These are phyloP conservation scores for Agaricales sp. DNA, from an alignment of 1,284 basidiomycete species.

Conservation along the genomic window DNA sequence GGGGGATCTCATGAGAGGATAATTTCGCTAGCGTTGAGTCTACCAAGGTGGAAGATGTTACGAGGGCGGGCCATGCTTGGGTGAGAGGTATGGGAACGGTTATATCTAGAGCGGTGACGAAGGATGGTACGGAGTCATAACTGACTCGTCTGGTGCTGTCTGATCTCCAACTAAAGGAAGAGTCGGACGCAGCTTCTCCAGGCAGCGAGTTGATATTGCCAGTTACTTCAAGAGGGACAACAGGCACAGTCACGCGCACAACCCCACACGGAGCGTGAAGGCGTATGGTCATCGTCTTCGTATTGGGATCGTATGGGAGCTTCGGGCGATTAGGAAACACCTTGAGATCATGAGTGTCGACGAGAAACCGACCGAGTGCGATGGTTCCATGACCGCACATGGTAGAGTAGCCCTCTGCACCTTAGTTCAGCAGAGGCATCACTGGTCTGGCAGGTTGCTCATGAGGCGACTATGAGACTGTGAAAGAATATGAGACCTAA, in stretches of 20 bases:
- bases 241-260: no score
- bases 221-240: no score
- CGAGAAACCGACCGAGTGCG: conserved; percentile 31
- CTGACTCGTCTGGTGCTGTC: conserved; percentile 21
- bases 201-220: no score
- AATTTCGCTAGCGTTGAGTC: no score
- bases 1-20: no score
- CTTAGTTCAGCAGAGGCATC: no score
- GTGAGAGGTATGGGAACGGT: conserved; percentile 21
- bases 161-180: conserved; percentile 13
- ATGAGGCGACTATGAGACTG: no score
- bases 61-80: no score
- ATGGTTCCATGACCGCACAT: conserved; percentile 39
- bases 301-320: conserved; percentile 15
- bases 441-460: no score
- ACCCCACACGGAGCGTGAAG: conserved; percentile 31
- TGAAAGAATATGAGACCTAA: no score
- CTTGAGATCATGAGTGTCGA: conserved; percentile 23
- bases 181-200: no score
- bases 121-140: conserved; percentile 27
- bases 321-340: conserved; percentile 23
- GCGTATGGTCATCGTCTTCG: conserved; percentile 15
- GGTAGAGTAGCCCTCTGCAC: conserved; percentile 33
- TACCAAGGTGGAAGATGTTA: no score
- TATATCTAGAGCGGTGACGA: conserved; percentile 19